These are phyloP conservation scores for Biscogniauxia marginata DNA, from an alignment of 2,329 filamentous ascomycete genomes.

Conservation along the genomic window DNA sequence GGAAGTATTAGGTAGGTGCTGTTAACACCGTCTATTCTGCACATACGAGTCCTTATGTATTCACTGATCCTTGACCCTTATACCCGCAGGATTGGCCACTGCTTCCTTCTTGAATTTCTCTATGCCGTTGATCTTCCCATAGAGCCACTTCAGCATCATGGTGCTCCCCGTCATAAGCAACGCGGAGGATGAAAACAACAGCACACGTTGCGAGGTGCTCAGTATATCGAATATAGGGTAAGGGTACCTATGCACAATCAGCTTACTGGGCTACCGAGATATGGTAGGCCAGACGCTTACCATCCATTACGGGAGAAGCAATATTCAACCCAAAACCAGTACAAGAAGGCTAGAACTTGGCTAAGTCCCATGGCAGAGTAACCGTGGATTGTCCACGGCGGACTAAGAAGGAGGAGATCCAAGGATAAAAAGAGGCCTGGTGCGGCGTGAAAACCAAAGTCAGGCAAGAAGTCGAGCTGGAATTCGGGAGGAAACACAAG, in stretches of 20 bases:
- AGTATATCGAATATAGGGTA: slow-evolving; percentile 80
- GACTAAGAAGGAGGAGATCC: slow-evolving; percentile 68
- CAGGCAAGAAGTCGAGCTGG: slow-evolving; percentile 53
- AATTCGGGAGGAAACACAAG: slow-evolving; percentile 56
- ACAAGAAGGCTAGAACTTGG: slow-evolving; percentile 59
- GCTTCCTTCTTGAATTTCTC: slow-evolving; percentile 40
- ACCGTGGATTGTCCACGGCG: slow-evolving; percentile 66
- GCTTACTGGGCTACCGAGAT: background rate
- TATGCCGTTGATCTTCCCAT: slow-evolving; percentile 64
- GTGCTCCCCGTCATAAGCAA: slow-evolving; percentile 71
- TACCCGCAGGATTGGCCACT: slow-evolving; percentile 17
- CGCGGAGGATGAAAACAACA: slow-evolving; percentile 69
- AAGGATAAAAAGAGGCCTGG: slow-evolving; percentile 63
- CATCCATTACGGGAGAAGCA: slow-evolving; percentile 67
- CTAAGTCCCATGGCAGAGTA: slow-evolving; percentile 60
- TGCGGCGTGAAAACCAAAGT: slow-evolving; percentile 65
- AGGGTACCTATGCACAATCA: slow-evolving; percentile 61
- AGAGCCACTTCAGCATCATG: slow-evolving; percentile 65
- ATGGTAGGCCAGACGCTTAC: slow-evolving; percentile 38
- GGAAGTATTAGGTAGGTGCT: background rate
- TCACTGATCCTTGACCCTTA: slow-evolving; percentile 20
- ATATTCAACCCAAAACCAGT: slow-evolving; percentile 77
- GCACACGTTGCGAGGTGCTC: slow-evolving; percentile 61
- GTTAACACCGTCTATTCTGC: background rate
- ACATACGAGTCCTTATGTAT: background rate